Evolutionary conservation across 148 eudicot species (phyloP), one percentile per base, ranked within the genome.

Genomic region (Hydrangea macrophylla): DNA sequence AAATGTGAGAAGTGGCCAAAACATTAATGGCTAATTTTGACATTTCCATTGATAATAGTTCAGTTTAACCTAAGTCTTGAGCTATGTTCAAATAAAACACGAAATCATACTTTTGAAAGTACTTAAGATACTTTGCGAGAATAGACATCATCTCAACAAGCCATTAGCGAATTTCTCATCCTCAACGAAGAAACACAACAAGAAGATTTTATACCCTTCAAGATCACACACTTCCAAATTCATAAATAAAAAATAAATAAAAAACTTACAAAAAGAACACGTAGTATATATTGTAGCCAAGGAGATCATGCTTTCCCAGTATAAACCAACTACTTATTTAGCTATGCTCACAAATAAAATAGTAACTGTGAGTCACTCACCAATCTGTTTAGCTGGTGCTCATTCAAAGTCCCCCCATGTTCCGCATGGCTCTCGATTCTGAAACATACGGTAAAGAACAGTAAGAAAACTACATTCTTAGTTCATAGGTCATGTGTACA

Each of bases 391-490:
- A 94, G 85, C 85, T 94, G 98, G 76, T 94, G 98, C 75, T 94
- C 98, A 70, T 94, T 94, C 69, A 94, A 88, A 50, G 98, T 90
- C 73, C 98, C 98, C 62, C 98, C 98, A 78, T 94, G 98, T 72
- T 94, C 98, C 18, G 98, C 98, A 82, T 94, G 98, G 78, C 85
- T 81, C 82, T 94, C 98, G 57, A 94, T 94, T 79, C 98, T 94
- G 90, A 62, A 39, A 69, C 25, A 48, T 12, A 72, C 63, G 20
- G 33, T 26, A 69, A 78, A 73, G 62, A 73, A 78, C 69, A 35
- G 67, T 53, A 70, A 73, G 76, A 22, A 67, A 66, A 11, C 11
- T 23, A 28, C 15, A 1, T 11, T 56, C 23, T 15, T 40, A 42
- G 42, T 36, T 18, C 15, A 27, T 22, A 5, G 30, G 33, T 18